These are phyloP conservation scores for Xylaria sp. DNA, from an alignment of 2,329 filamentous ascomycete genomes.

Conservation along the genomic window DNA sequence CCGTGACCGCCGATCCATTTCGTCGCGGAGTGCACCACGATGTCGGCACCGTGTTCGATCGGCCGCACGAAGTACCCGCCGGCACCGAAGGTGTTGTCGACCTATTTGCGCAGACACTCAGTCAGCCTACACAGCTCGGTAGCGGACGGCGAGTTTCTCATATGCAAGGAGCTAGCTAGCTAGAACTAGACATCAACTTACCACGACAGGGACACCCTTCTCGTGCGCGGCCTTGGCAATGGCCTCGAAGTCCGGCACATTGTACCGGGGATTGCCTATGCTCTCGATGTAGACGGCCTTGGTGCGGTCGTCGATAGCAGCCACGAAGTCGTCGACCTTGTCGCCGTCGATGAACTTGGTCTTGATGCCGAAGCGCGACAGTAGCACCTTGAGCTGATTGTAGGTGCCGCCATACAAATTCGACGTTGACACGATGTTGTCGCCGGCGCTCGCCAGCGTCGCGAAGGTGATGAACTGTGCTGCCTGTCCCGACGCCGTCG, in stretches of 20 bases:
- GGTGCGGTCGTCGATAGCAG: constrained; percentile 87
- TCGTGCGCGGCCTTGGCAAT: constrained; percentile 80
- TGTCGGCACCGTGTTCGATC: constrained; percentile 90
- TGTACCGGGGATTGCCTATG: constrained; percentile 93
- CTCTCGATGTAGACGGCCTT: constrained; percentile 92
- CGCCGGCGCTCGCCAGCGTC: constrained; percentile 82
- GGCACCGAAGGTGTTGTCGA: constrained; percentile 95
- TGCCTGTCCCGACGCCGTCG: constrained; percentile 83
- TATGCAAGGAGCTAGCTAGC: background rate
- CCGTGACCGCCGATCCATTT: constrained; percentile 98
- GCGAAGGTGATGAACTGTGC: constrained; percentile 91
- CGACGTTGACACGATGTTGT: constrained; percentile 91
- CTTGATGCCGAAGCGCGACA: constrained; percentile 83
- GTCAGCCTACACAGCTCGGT: background rate
- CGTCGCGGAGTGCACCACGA: constrained; percentile 91
- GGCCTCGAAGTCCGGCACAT: constrained; percentile 87
- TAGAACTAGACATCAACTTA: constrained; percentile 41
- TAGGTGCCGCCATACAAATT: constrained; percentile 96
- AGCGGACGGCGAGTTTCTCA: background rate
- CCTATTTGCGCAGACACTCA: constrained; percentile 48
- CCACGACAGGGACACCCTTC: constrained; percentile 69
- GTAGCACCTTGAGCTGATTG: constrained; percentile 93
- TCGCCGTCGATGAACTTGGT: constrained; percentile 90
- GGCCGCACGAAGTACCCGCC: constrained; percentile 87
- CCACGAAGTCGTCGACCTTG: constrained; percentile 76